Percentiles rank a stretch among this genome's conserved stretches.
These are phyloP conservation scores for Sicyos edulis DNA, from an alignment of 306 rosid genomes.

Conservation along the genomic window DNA sequence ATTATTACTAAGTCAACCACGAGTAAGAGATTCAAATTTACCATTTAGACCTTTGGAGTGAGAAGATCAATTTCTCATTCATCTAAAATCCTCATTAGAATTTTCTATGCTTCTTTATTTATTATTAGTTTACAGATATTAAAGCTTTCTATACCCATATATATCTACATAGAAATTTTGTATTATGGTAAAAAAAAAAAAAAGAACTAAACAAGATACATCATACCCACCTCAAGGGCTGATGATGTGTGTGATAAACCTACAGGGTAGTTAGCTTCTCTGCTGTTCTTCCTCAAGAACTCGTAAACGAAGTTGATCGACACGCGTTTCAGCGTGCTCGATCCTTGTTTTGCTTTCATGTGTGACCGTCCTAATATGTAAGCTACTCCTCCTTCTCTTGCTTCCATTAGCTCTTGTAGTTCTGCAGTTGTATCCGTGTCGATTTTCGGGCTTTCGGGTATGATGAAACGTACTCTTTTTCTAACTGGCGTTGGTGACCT, in stretches of 20 bases:
- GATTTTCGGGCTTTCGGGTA: no score
- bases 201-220: slow-evolving; percentile 46
- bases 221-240: slow-evolving; percentile 87
- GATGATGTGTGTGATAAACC: slow-evolving; percentile 68
- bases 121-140: slow-evolving; percentile 10
- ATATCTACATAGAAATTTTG: slow-evolving; percentile 12
- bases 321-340: slow-evolving; percentile 39
- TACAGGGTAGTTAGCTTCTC: slow-evolving; percentile 47
- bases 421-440: slow-evolving; percentile 43
- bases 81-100: no score
- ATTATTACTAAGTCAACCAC: no score
- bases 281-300: slow-evolving; percentile 74
- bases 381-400: slow-evolving; percentile 73
- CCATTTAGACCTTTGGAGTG: no score
- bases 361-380: slow-evolving; percentile 71
- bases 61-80: no score
- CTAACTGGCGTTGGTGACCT: slow-evolving; percentile 41
- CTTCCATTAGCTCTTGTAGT: slow-evolving; percentile 67
- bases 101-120: background rate
- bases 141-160: slow-evolving; percentile 17
- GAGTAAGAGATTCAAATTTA: no score
- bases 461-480: slow-evolving; percentile 68
- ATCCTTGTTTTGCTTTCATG: slow-evolving; percentile 79
- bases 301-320: slow-evolving; percentile 67
- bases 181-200: slow-evolving; percentile 7